Conservation (phyloP, 192 early-diverging fungal genomes). For the Mortierella alpina region DNA sequence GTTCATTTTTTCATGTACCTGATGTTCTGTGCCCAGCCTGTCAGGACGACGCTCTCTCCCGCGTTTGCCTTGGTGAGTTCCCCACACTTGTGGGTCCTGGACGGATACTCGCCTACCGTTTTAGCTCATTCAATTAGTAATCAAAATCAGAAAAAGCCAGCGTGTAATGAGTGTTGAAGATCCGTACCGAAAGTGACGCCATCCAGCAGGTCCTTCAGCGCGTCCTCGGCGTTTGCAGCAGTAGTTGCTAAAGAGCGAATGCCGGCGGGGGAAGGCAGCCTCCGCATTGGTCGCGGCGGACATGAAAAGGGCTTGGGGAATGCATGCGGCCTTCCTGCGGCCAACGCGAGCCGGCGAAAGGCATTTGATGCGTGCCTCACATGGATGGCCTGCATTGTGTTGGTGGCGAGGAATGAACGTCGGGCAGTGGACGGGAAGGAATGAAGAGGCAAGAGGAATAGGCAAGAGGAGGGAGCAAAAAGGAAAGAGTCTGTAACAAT, state of each 20-base stretch:
- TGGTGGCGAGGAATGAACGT: background rate
- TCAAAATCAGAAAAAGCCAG: background rate
- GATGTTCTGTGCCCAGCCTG: slow-evolving; percentile 79
- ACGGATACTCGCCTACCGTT: slow-evolving; percentile 50
- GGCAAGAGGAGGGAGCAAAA: too few species aligned
- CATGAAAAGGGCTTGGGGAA: background rate
- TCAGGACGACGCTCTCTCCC: slow-evolving; percentile 74
- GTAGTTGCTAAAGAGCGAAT: background rate
- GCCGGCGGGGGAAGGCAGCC: background rate
- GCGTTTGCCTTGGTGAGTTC: slow-evolving; percentile 68
- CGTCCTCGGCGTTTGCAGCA: background rate
- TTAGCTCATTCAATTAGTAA: background rate
- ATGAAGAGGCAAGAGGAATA: background rate
- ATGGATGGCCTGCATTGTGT: slow-evolving; percentile 27
- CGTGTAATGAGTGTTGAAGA: background rate
- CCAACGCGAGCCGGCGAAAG: background rate
- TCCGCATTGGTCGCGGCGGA: background rate
- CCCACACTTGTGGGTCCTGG: slow-evolving; percentile 83
- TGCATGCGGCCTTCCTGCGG: background rate
- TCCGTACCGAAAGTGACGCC: slow-evolving; percentile 37
- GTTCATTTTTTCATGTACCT: slow-evolving; percentile 51
- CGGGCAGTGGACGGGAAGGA: too few species aligned
- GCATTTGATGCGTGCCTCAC: slow-evolving; percentile 1
- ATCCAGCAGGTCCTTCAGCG: slow-evolving; percentile 20
- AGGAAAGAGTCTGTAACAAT: too few species aligned